Conservation (phyloP, 495 filamentous ascomycete species). For the Penicillium odoratum region DNA sequence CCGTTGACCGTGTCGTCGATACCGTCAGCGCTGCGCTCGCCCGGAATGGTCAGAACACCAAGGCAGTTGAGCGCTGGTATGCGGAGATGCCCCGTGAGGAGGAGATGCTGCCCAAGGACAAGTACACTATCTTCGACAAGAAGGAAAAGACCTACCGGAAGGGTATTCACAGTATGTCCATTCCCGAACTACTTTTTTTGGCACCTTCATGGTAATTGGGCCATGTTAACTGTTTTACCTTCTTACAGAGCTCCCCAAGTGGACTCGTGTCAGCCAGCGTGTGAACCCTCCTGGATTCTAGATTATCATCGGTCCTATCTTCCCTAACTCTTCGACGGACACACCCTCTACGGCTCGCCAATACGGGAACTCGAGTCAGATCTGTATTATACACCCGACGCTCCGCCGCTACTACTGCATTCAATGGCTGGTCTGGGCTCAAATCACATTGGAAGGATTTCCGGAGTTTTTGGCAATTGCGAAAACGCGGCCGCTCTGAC, state of each 20-base stretch:
- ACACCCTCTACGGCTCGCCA: constrained; percentile 15
- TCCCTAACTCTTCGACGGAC: constrained; percentile 1
- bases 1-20: constrained; percentile 80
- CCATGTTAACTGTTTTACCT: constrained; percentile 2
- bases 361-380: constrained; percentile 10
- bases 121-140: constrained; percentile 96
- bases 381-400: constrained; percentile 38
- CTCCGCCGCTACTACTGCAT: constrained; percentile 5
- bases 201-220: constrained; percentile 6
- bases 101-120: constrained; percentile 95
- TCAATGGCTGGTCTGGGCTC: constrained; percentile 13
- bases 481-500: constrained; percentile 23
- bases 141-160: constrained; percentile 96
- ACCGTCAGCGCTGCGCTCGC: constrained; percentile 72
- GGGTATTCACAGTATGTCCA: constrained; percentile 88
- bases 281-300: constrained; percentile 94
- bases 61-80: constrained; percentile 84
- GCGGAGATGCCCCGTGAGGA: constrained; percentile 91
- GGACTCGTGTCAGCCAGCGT: constrained; percentile 91
- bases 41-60: constrained; percentile 66
- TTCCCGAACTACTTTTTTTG: neutral
- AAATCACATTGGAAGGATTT: constrained; percentile 30
- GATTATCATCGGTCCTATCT: constrained; percentile 18
- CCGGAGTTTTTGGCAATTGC: constrained; percentile 43
- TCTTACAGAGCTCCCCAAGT: constrained; percentile 80